Evolutionary conservation across 2,329 filamentous ascomycete species (phyloP).

Genomic region (Diaporthe sp.): DNA sequence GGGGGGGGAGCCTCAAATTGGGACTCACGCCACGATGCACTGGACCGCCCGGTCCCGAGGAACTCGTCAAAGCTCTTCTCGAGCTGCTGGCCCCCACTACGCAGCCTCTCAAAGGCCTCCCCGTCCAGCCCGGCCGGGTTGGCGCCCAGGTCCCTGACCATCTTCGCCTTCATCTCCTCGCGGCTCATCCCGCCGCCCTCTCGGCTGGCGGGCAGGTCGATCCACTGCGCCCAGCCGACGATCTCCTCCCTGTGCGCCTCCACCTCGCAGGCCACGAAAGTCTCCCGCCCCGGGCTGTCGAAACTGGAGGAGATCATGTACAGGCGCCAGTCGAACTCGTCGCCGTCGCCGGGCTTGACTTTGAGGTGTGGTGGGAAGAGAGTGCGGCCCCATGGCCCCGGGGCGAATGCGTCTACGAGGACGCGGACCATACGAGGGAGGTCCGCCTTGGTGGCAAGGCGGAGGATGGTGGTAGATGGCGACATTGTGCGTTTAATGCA

Average conservation of each 20-base stretch:
- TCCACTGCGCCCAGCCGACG: conserved; percentile 37
- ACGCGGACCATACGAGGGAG: conserved; percentile 20
- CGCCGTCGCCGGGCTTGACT: conserved; percentile 4
- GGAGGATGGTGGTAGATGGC: conserved; percentile 16
- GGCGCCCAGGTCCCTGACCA: background rate
- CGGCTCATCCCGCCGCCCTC: background rate
- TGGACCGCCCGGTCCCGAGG: background rate
- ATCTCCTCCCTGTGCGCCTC: background rate
- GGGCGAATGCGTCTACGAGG: conserved; percentile 15
- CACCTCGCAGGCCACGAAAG: conserved; percentile 10
- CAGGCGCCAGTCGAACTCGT: conserved; percentile 31
- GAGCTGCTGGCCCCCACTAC: background rate
- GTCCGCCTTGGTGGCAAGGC: conserved; percentile 19
- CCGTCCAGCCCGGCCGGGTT: conserved; percentile 24
- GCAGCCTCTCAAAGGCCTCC: conserved; percentile 1
- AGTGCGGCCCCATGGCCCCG: conserved; percentile 32
- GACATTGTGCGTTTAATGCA: background rate
- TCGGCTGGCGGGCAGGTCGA: background rate
- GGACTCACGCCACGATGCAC: background rate
- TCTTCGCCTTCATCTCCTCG: conserved; percentile 1
- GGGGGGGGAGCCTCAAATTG: no score
- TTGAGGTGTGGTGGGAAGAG: conserved; percentile 24
- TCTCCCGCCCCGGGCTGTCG: background rate
- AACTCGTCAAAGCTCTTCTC: conserved; percentile 6
- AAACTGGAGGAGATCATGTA: conserved; percentile 2